Base-by-base conservation (phyloP, 1,284 basidiomycete genomes). In the Afroboletus lepidellus region DNA sequence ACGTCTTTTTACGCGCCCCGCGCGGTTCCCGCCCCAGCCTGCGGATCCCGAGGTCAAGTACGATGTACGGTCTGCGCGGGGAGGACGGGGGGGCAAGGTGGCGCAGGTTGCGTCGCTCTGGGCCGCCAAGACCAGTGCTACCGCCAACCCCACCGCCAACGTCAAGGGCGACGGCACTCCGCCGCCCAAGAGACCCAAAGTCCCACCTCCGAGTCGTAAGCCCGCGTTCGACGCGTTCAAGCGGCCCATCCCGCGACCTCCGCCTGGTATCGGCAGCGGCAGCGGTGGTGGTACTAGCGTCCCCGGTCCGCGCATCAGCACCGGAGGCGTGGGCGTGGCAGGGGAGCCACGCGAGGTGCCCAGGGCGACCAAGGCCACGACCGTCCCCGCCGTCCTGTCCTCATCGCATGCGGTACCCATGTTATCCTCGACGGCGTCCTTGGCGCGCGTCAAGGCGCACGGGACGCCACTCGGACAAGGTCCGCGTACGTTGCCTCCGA, bases 41-140 rank as follows among this genome's bases (percentile, higher is more conserved):
- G 59, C 53, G 18, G 77, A 80, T 58, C 69, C 77, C 0, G 80
- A 81, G 50, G 74, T 74, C 23, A 85, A 83, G 57, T 90, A 91
- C 64, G 83, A 91, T 60, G 69, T 87, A 20, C 81, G 84, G 6
- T 90, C 87, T 36, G 89, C 88, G 11, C 79, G 89, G 23, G 89
- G 90, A 3, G 90, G 90, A 2, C 73, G 78, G 46, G 90, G 90
- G 1, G 90, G 89, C 11, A 78, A 80, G 47, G 90, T 92, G 15
- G 76, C 87, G 2, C 77, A 87, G 6, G 87, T 90, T 2, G 81
- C 86, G 1, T 78, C 84, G 5, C 72, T 92, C 23, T 92, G 89
- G 88, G 80, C 85, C 3, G 71, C 79, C 27, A 77, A 75, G 69
- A 65, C 33, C 27, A 57, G 43, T 41, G 61, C 37, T 15, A 46